Evolutionary conservation across 352 stramenopile species (phyloP), one percentile per base, ranked within the genome.

Genomic region (Globisporangium apiculatum): DNA sequence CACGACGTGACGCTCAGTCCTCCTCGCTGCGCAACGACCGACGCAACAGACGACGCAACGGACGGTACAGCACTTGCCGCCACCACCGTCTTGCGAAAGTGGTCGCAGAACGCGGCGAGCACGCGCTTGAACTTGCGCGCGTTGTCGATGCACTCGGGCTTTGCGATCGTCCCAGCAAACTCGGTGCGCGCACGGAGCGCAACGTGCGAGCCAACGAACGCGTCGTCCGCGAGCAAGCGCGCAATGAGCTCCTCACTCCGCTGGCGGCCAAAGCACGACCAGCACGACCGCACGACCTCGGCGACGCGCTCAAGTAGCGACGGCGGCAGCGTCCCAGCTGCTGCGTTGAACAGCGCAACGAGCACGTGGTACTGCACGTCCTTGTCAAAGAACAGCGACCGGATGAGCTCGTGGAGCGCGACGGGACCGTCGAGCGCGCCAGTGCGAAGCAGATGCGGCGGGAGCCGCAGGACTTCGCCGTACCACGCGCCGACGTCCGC

Each of bases 101-200:
- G 82, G 49, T 87, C 78, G 60, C 82, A 92, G 57, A 92, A 92
- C 41, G 79, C 68, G 38, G 70, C 79, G 12, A 92, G 63, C 31
- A 89, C 79, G 40, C 82, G 82, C 46, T 83, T 86, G 52, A 91
- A 91, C 58, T 91, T 91, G 66, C 79, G 79, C 55, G 79, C 68
- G 55, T 92, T 89, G 58, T 90, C 78, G 15, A 83, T 68, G 48
- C 79, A 89, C 17, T 81, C 72, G 37, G 68, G 71, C 38, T 73
- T 75, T 8, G 70, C 81, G 61, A 92, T 87, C 40, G 68, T 84
- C 11, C 55, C 69, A 5, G 73, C 63, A 50, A 92, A 90, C 48
- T 89, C 79, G 18, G 51, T 60, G 41, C 78, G 78, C 51, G 74
- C 76, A 18, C 73, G 73, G 17, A 64, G 61, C 2, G 68, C 72